Evolutionary conservation across 139 green algal genomes (phyloP), one percentile per base, ranked within the genome.

Genomic region (Coelastrella sp.): DNA sequence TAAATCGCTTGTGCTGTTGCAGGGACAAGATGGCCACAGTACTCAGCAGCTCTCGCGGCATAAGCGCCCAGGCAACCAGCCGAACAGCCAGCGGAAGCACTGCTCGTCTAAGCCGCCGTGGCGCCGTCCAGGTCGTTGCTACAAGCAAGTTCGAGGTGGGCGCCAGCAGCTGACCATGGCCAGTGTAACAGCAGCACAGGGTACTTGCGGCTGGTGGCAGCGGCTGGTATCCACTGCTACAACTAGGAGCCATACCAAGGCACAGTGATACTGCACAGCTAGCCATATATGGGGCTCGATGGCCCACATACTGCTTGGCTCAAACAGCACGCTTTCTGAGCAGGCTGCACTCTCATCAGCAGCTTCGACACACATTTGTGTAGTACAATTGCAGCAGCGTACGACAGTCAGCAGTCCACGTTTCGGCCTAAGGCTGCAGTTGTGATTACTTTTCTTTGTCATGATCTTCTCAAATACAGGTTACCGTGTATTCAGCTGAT

Each of bases 131-230:
- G 24, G 49, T 70, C 4, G 83, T 88, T 8, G 83, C 83, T 11
- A 88, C 88, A 8, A 82, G 8, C 25, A 83, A 82, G 8, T 78
- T 83, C 59, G 78, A 91, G 88, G 79, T 79, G 60, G 22, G 75
- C 22, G 22, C 56, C 63, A 27, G 78, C 78, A 61, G 15, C 10
- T 12, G 15, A 25, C 20, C 35, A 84, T 82, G 24, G 25, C 14
- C 74, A 82, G 24, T 4, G n/a, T 1, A 19, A 82, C 14, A 82
- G 12, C 73, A 27, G 22, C 22, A 79, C 22, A 68, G 78, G 12
- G 10, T 17, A 35, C 12, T 27, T 22, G 49, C n/a, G 25, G 11
- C n/a, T 27, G 20, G 24, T 27, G 63, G 78, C 78, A 84, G 78
- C 78, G n/a, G 78, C 78, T 66, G 22, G 4, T 20, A 82, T 17